These are phyloP conservation scores for Suillus decipiens DNA, from an alignment of 768 basidiomycete species.

Conservation along the genomic window DNA sequence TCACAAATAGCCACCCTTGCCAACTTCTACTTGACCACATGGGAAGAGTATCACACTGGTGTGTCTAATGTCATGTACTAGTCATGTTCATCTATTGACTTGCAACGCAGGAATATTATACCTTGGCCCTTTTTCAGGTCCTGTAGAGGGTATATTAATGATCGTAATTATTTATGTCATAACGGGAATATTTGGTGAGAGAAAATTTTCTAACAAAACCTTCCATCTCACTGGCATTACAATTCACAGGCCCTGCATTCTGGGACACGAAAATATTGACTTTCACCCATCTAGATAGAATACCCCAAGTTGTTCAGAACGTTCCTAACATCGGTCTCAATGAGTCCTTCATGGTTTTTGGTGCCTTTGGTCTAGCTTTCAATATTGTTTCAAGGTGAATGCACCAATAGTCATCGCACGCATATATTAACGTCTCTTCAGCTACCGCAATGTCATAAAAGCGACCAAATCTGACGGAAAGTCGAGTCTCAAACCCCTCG, in stretches of 20 bases:
- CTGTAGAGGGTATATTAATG: conserved; percentile 94
- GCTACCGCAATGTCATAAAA: conserved; percentile 81
- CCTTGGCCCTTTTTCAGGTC: conserved; percentile 92
- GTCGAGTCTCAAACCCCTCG: conserved; percentile 55
- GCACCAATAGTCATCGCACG: not conserved
- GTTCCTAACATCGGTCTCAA: conserved; percentile 78
- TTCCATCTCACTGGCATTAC: not conserved
- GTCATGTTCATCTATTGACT: not conserved
- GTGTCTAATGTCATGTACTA: conserved; percentile 5
- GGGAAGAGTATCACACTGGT: conserved; percentile 90
- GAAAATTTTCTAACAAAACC: not conserved
- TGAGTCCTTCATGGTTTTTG: conserved; percentile 86
- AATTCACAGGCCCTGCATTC: conserved; percentile 62
- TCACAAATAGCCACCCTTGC: conserved; percentile 71
- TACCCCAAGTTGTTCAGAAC: conserved; percentile 45
- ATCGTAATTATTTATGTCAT: conserved; percentile 76
- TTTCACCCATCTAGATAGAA: conserved; percentile 53
- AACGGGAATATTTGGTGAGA: conserved; percentile 72
- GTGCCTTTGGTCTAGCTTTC: conserved; percentile 64
- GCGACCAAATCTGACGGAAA: conserved; percentile 46
- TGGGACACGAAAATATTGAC: conserved; percentile 77
- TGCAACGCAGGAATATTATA: conserved; percentile 69
- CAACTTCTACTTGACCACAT: conserved; percentile 75
- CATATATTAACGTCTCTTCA: conserved; percentile 28
- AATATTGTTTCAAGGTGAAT: conserved; percentile 76